A percentile compares a stretch with the other conserved stretches of the same genome.
Conservation (phyloP, 192 early-diverging fungal genomes). For the Coemansia asiatica region DNA sequence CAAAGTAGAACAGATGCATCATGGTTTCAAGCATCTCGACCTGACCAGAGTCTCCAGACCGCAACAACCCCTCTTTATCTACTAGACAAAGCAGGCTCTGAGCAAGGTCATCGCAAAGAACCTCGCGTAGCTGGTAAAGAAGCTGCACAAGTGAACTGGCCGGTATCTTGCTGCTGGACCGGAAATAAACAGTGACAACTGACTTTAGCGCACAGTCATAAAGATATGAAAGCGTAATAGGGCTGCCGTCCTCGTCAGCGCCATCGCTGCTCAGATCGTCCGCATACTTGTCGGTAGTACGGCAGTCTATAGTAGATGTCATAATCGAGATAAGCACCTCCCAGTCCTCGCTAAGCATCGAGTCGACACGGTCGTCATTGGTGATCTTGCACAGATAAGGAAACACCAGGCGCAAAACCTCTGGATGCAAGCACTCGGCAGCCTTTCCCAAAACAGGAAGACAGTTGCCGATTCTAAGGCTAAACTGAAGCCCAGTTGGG, state of each 20-base stretch:
- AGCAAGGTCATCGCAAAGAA: conserved; percentile 45
- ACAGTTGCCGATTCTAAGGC: conserved; percentile 50
- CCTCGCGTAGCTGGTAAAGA: conserved; percentile 32
- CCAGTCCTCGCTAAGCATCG: conserved; percentile 45
- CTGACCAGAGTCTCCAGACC: conserved; percentile 27
- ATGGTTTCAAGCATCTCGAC: conserved; percentile 31
- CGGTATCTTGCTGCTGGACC: conserved; percentile 12
- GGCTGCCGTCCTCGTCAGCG: conserved; percentile 6
- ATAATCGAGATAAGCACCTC: conserved; percentile 37
- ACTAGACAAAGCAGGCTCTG: conserved; percentile 34
- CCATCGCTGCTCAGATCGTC: neutral
- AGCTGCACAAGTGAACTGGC: conserved; percentile 22
- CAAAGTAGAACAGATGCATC: conserved; percentile 54
- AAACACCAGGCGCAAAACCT: conserved; percentile 41
- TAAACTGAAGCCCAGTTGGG: conserved; percentile 50
- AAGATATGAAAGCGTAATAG: conserved; percentile 12
- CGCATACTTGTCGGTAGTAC: conserved; percentile 16
- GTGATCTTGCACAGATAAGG: conserved; percentile 50
- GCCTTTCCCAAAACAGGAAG: conserved; percentile 52
- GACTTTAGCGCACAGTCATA: conserved; percentile 39
- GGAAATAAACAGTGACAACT: conserved; percentile 23
- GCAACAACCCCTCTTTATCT: conserved; percentile 31
- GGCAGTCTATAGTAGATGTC: conserved; percentile 29
- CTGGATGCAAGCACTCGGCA: conserved; percentile 37
- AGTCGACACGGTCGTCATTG: conserved; percentile 46